Percentiles rank a stretch among this genome's conserved stretches.
Conservation (phyloP, 2,329 filamentous ascomycete genomes). For the Monilinia fructicola region DNA sequence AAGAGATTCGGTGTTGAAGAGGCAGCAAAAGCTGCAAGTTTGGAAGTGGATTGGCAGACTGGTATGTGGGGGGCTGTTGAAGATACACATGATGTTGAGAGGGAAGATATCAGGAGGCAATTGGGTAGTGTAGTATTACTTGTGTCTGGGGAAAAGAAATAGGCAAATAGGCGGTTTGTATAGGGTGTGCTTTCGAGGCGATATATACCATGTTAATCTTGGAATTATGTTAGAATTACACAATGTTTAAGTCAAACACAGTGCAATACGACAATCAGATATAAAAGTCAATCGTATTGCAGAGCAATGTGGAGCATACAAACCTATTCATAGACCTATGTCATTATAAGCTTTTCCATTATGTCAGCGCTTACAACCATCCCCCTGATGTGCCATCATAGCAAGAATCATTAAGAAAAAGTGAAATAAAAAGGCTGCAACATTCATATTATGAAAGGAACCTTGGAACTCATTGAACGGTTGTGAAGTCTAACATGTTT, state of each 20-base stretch:
- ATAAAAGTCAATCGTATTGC: background rate
- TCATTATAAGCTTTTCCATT: background rate
- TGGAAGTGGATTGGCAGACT: conserved; percentile 91
- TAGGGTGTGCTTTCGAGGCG: conserved; percentile 19
- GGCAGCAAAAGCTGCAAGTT: conserved; percentile 71
- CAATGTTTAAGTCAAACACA: background rate
- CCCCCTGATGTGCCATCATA: background rate
- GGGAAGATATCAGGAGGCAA: conserved; percentile 84
- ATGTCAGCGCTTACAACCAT: background rate
- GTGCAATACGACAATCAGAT: background rate
- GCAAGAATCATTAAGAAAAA: background rate
- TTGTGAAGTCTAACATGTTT: too few relatives aligned
- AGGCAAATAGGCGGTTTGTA: conserved; percentile 4
- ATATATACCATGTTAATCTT: background rate
- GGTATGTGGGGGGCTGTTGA: conserved; percentile 94
- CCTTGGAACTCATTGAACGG: background rate
- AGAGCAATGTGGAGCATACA: background rate
- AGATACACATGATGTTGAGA: conserved; percentile 92
- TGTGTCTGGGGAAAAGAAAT: conserved; percentile 56
- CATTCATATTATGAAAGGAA: background rate
- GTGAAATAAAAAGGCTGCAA: background rate
- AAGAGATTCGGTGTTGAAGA: conserved; percentile 75
- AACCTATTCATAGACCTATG: background rate
- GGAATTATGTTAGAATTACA: background rate
- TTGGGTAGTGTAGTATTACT: conserved; percentile 83